Base-by-base conservation (phyloP, 164 flowering plant species). In the Litsea cubeba region DNA sequence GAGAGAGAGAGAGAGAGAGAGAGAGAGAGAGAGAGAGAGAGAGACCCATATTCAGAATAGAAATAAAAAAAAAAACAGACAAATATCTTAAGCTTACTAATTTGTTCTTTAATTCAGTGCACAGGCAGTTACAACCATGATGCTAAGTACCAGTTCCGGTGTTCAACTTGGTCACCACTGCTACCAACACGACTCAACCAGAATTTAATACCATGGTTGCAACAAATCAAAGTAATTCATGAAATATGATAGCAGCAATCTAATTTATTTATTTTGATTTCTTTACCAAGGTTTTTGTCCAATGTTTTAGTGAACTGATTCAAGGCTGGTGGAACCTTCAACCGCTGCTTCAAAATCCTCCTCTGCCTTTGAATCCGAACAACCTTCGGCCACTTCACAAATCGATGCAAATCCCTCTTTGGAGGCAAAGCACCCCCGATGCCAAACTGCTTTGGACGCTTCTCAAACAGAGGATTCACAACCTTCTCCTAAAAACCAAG, bases 371-470 rank as follows among this genome's bases (percentile, higher is more conserved):
- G 79, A 58, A 77, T 77, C 20, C 71, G 73, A 28, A 77, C 86
- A 60, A 74, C 76, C 32, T 75, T 74, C 0, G 87, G 87, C 81
- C 83, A 84, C 71, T 77, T 84, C 3, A 84, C 82, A 26, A 77
- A 82, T 22, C 87, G 49, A 69, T 77, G 77, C 68, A 84, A 64
- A 74, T 82, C 88, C 80, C 77, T 85, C 79, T 87, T 85, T 35
- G 86, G 89, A 5, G 89, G 88, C 35, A 87, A 64, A 0, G 86
- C 86, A 5, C 89, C 89, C 5, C 89, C 89, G 40, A 86, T 85
- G 2, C 89, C 89, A 71, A 87, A 87, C 77, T 87, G 89, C 84
- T 87, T 85, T 18, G 88, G 77, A 20, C 87, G 78, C 83, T 87
- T 87, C 82, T 87, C 88, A 65, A 81, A 85, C 71, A 85, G 69